Evolutionary conservation across 2,329 filamentous ascomycete genomes (phyloP), one percentile per base, ranked within the genome.

Genomic region (Fusarium veterinarium): DNA sequence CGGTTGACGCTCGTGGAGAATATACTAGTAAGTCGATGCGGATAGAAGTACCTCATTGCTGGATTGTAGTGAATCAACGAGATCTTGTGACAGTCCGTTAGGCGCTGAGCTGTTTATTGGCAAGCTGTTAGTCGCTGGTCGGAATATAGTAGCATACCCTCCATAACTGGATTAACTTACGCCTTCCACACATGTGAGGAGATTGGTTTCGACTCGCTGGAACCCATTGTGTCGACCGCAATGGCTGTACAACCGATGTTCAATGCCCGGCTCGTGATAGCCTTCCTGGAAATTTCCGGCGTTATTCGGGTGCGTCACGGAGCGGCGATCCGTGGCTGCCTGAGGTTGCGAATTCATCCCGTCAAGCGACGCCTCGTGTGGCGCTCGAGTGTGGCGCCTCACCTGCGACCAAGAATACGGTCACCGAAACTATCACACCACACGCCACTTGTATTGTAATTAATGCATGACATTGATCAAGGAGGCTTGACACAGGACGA

Each of bases 11-110:
- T 6, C n/a, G 1, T 28, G 12, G 20, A n/a, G 56, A 51, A 37
- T 48, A 13, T 14, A 20, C 11, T 28, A 44, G n/a, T 25, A 30
- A 14, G 40, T 55, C 23, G 45, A 31, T 33, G 55, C 8, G 11
- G 16, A 23, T 28, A n/a, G 42, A 60, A 84, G 79, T 88, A 97
- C 95, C 90, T 98, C 95, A 77, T 92, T 89, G 85, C 91, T 97
- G 70, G 90, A 89, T 82, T 97, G 94, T 69, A 98, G 87, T 69
- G 91, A 91, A 79, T 97, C 91, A 78, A 97, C 88, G 79, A 98
- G 87, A 80, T 93, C 91, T 79, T 93, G 91, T 75, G 95, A 97
- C 82, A 97, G 81, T 76, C 86, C 85, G 73, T 86, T 83, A 38
- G 87, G 85, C 53, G 84, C 83, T 75, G 80, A 80, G 76, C 79